phyloP scores from a whole-genome alignment of 2,329 filamentous ascomycete genomes.

The Colletotrichum gloeosporioides region DNA sequence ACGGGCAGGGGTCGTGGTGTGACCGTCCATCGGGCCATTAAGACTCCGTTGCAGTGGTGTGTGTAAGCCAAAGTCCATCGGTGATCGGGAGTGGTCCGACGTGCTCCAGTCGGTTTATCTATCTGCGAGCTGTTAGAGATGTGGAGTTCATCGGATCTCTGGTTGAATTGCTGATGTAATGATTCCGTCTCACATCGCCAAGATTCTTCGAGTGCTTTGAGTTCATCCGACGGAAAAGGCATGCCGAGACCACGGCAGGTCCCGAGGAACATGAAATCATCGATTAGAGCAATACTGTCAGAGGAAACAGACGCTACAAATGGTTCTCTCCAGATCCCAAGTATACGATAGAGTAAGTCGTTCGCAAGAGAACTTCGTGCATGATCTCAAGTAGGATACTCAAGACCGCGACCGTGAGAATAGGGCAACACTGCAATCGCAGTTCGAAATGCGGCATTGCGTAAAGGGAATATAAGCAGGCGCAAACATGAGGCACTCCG shows the following conservation, averaged over 20 bases:
- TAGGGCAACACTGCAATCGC: background rate
- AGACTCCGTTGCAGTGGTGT: background rate
- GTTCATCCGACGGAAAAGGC: background rate
- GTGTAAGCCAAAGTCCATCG: background rate
- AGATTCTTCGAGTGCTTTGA: rapidly evolving
- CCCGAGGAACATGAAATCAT: background rate
- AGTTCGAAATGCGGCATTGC: no score
- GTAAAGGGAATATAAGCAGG: background rate
- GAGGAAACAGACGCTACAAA: background rate
- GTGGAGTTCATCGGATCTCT: background rate
- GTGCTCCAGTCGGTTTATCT: background rate
- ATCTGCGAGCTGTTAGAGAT: background rate
- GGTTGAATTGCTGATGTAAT: background rate
- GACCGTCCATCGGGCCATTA: background rate
- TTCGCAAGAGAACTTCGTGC: rapidly evolving
- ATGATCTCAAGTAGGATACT: rapidly evolving
- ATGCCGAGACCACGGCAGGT: background rate
- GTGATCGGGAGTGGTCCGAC: background rate
- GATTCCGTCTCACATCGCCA: background rate
- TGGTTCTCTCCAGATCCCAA: background rate
- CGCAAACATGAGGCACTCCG: rapidly evolving
- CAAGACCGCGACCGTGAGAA: background rate
- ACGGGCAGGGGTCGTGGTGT: background rate
- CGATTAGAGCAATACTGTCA: background rate
- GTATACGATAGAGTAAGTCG: background rate